A percentile compares a stretch with the other conserved stretches of the same genome.
These are phyloP conservation scores for Leishmania braziliensis DNA, from an alignment of 208 protist species.

Conservation along the genomic window DNA sequence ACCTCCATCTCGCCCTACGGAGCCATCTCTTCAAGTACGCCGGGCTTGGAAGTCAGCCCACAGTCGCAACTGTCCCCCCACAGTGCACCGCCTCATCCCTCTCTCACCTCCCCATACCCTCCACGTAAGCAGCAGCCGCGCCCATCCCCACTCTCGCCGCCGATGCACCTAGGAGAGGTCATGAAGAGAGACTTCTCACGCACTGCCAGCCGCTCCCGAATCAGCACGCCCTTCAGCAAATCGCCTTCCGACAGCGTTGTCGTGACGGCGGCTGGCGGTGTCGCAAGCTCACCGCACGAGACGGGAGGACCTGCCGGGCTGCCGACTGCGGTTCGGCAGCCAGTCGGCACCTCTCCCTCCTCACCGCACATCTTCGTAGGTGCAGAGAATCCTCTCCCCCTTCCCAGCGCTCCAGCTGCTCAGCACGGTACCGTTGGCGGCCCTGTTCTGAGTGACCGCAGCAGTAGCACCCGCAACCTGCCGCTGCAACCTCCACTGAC, in stretches of 20 bases:
- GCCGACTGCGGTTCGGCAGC: not conserved
- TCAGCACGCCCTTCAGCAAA: not conserved
- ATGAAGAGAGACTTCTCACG: not conserved
- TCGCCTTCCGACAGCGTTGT: conserved; percentile 9
- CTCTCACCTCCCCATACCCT: not conserved
- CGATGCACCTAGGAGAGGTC: not conserved
- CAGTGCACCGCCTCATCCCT: not conserved
- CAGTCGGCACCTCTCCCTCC: not conserved
- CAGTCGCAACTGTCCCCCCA: not conserved
- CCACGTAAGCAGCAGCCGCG: not conserved
- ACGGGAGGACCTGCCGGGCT: conserved; percentile 7
- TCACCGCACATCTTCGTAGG: not conserved
- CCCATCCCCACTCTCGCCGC: not conserved
- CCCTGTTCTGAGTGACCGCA: not conserved
- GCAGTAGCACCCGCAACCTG: not conserved
- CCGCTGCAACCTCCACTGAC: too few species aligned
- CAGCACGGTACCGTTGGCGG: not conserved
- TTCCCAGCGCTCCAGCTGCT: not conserved
- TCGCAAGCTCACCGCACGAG: conserved; percentile 9
- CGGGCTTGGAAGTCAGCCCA: not conserved
- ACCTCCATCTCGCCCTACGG: not conserved
- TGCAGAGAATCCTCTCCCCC: not conserved
- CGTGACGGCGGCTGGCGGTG: conserved; percentile 4
- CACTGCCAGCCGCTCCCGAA: conserved; percentile 2
- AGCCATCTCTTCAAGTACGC: not conserved